Percentiles rank a stretch among this genome's conserved stretches.
These are phyloP conservation scores for Psophocarpus tetragonolobus DNA, from an alignment of 306 rosid genomes.

Conservation along the genomic window DNA sequence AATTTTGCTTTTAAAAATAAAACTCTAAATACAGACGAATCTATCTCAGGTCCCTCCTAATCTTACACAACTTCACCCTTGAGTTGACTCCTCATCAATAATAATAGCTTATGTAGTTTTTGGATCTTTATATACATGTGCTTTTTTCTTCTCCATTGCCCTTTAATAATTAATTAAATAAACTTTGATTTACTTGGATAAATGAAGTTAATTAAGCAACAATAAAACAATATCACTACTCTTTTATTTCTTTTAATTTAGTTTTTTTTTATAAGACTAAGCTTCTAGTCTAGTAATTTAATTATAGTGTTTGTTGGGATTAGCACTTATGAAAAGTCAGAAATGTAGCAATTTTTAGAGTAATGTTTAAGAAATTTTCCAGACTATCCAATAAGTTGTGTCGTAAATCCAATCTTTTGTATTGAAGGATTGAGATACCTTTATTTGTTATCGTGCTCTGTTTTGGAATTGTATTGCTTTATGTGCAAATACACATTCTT, in stretches of 20 bases:
- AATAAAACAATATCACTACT: neutral
- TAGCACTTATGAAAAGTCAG: no score
- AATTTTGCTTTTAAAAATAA: constrained; percentile 32
- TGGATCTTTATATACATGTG: neutral
- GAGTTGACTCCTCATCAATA: constrained; percentile 45
- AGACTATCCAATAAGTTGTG: no score
- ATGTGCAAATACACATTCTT: no score
- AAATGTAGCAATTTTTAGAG: no score
- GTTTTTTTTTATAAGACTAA: neutral
- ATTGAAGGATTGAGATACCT: no score
- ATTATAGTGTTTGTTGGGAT: no score
- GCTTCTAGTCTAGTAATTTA: no score
- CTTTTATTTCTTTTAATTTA: neutral
- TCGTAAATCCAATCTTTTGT: no score
- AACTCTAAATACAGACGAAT: constrained; percentile 42
- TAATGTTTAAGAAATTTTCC: no score
- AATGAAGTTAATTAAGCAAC: neutral
- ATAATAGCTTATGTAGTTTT: constrained; percentile 4
- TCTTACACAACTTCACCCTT: constrained; percentile 21
- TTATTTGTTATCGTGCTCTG: no score
- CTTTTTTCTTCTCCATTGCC: neutral
- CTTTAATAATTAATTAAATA: neutral
- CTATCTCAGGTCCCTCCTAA: constrained; percentile 30
- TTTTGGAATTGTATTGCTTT: no score
- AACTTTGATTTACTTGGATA: neutral